Conservation (phyloP, 2,329 filamentous ascomycete genomes). For the Bertia moriformis region DNA sequence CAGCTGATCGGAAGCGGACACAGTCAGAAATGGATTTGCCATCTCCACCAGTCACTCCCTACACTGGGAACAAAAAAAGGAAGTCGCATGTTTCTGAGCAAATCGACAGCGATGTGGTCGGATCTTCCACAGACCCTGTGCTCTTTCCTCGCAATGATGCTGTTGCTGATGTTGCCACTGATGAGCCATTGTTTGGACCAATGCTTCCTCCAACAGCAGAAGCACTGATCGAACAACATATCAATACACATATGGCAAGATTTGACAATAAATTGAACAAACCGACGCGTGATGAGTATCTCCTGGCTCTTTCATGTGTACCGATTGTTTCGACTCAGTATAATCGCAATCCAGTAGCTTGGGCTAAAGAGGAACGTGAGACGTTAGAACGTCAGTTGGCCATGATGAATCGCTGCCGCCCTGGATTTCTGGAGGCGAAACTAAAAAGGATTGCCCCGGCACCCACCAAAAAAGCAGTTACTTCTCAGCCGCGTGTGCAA, state of each 20-base stretch:
- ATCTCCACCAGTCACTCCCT: conserved; percentile 27
- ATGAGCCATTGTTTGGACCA: conserved; percentile 23
- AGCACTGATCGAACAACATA: conserved; percentile 22
- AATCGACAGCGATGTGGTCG: conserved; percentile 13
- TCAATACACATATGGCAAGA: conserved; percentile 21
- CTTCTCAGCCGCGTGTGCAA: background rate
- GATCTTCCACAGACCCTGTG: conserved; percentile 19
- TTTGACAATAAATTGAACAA: conserved; percentile 22
- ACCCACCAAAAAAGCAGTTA: conserved; percentile 14
- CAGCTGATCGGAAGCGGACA: conserved; percentile 20
- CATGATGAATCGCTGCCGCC: conserved; percentile 21
- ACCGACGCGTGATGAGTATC: conserved; percentile 25
- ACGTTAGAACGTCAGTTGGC: conserved; percentile 21
- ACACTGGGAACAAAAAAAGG: conserved; percentile 21
- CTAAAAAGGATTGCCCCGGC: conserved; percentile 23
- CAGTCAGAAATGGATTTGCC: conserved; percentile 25
- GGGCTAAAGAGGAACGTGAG: conserved; percentile 22
- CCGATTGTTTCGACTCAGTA: conserved; percentile 22
- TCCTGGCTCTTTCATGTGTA: conserved; percentile 23
- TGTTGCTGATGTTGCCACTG: conserved; percentile 13
- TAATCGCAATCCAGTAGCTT: conserved; percentile 25
- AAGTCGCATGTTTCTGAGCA: conserved; percentile 15
- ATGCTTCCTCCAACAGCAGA: conserved; percentile 16
- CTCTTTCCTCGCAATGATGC: conserved; percentile 23
- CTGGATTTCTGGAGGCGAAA: conserved; percentile 11